Base-by-base conservation (phyloP, 2,329 filamentous ascomycete genomes). In the Ceratocystis albifundus region DNA sequence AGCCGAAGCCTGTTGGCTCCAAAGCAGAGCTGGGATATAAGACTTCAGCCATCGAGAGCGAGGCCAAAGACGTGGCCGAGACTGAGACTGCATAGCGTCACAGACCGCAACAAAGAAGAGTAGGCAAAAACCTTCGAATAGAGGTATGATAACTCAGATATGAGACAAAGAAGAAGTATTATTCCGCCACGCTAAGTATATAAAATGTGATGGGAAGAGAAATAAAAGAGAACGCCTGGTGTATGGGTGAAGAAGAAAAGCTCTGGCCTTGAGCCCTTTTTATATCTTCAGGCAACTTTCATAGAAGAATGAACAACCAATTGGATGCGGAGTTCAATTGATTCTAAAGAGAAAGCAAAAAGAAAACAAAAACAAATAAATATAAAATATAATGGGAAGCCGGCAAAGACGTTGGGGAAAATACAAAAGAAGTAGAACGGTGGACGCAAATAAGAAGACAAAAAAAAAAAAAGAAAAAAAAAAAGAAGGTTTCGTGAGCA, bases 1-100 rank as follows among this genome's bases (percentile, higher is more conserved):
- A 20, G 59, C 46, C 20, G 36, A 48, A 22, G 61, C 59, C 22
- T 68, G 66, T 36, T 68, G 66, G 55, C 36, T 57, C 41, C 66
- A 15, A 20, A 66, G 53, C 44, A 68, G 32, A n/a, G 61, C 61
- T 36, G 65, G 22, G 25, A 44, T 20, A n/a, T 50, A 68, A 28
- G 55, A 59, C 55, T 59, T 28, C 28, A 59, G 30, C 55, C 55
- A 59, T 36, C 17, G 55, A 32, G 55, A 59, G 55, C 55, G 55
- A 59, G 61, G 45, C 32, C 53, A 46, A 41, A 66, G 48, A 48
- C 67, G 61, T 57, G 65, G 64, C 46, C 57, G 57, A 50, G 65
- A 55, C 45, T 36, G 45, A 50, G 59, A 32, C 36, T 62, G 20
- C 32, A 62, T 48, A 17, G 45, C 36, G 36, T 17, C 48, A 53